A percentile compares a stretch with the other conserved stretches of the same genome.
Evolutionary conservation across 495 filamentous ascomycete genomes (phyloP).

Genomic region (Daldinia childiae): DNA sequence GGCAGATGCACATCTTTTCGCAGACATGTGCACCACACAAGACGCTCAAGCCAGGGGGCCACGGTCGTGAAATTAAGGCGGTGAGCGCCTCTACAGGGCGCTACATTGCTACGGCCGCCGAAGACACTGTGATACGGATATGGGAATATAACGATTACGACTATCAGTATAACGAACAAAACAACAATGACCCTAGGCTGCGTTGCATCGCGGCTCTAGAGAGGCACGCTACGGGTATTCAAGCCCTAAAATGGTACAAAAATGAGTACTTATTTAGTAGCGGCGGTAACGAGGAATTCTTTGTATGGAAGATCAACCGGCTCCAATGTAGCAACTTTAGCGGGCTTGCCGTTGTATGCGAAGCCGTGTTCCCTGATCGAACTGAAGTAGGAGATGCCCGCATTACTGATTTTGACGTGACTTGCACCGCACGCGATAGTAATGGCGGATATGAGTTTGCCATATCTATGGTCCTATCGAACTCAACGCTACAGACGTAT

Average conservation of each 20-base stretch:
- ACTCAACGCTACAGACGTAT: slow-evolving; percentile 78
- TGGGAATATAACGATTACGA: slow-evolving; percentile 51
- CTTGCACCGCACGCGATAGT: slow-evolving; percentile 10
- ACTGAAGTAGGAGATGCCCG: slow-evolving; percentile 75
- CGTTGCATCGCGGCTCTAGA: slow-evolving; percentile 70
- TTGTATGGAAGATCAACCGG: slow-evolving; percentile 74
- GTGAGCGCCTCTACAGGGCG: slow-evolving; percentile 61
- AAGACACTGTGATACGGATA: slow-evolving; percentile 87
- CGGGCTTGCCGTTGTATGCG: slow-evolving; percentile 65
- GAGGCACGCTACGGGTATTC: slow-evolving; percentile 83
- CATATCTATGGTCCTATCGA: slow-evolving; percentile 76
- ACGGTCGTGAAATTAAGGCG: slow-evolving; percentile 90
- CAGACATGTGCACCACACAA: slow-evolving; percentile 60
- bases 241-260: slow-evolving; percentile 78
- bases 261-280: slow-evolving; percentile 81
- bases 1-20: slow-evolving; percentile 60
- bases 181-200: slow-evolving; percentile 35
- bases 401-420: slow-evolving; percentile 75
- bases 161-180: neutral
- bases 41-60: slow-evolving; percentile 71
- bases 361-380: slow-evolving; percentile 67
- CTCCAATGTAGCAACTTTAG: slow-evolving; percentile 61
- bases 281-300: slow-evolving; percentile 88
- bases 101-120: slow-evolving; percentile 82
- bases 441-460: slow-evolving; percentile 51